Percentiles rank a stretch among this genome's conserved stretches.
Evolutionary conservation across 371 early-diverging fungal species (phyloP).

Genomic region (Saksenaea vasiformis): DNA sequence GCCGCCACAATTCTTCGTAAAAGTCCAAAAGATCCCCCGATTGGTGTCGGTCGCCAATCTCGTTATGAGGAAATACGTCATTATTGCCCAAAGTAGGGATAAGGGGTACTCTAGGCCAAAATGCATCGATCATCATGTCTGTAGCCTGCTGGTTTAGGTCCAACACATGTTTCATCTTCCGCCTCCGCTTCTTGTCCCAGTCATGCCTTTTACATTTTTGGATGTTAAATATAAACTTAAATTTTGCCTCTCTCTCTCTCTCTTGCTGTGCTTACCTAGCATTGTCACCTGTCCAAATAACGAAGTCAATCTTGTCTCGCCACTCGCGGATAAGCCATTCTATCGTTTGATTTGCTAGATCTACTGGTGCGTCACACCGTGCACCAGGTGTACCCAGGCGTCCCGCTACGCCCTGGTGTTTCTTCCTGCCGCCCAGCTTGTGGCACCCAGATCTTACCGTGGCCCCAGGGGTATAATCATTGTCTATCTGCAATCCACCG

Average conservation of each 20-base stretch:
- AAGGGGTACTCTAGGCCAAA: constrained; percentile 48
- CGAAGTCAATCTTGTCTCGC: constrained; percentile 70
- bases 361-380: constrained; percentile 71
- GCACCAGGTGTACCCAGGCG: constrained; percentile 61
- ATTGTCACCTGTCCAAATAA: constrained; percentile 83
- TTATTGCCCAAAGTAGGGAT: constrained; percentile 81
- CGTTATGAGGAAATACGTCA: constrained; percentile 79
- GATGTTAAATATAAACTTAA: not conserved
- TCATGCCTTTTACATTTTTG: constrained; percentile 60
- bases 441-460: constrained; percentile 60
- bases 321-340: constrained; percentile 64
- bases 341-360: constrained; percentile 68
- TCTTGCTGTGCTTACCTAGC: constrained; percentile 54
- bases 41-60: constrained; percentile 24
- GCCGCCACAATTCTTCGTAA: constrained; percentile 58
- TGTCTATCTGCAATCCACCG: constrained; percentile 36
- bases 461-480: constrained; percentile 49
- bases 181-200: constrained; percentile 60
- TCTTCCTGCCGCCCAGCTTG: not conserved
- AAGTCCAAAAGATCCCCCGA: constrained; percentile 25
- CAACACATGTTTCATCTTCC: constrained; percentile 61
- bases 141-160: constrained; percentile 45
- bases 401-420: constrained; percentile 12
- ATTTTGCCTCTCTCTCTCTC: no score
- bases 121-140: constrained; percentile 35